phyloP scores from a whole-genome alignment of 192 early-diverging fungal species.

The Mortierella alpina region DNA sequence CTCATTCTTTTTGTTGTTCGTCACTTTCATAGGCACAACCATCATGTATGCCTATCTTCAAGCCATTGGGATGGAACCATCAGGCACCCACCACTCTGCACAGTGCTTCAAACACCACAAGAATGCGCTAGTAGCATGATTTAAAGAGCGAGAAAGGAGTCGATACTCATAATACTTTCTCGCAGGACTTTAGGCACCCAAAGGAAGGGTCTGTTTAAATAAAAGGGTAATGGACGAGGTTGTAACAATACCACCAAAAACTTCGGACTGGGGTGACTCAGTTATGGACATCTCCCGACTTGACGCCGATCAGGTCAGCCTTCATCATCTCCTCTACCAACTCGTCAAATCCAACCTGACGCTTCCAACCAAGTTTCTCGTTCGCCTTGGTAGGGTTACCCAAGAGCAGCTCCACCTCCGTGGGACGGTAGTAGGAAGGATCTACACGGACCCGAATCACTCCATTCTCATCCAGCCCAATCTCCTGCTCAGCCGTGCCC shows the following conservation, averaged over 20 bases:
- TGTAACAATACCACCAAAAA: neutral
- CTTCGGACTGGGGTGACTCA: constrained; percentile 1
- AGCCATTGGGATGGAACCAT: constrained; percentile 37
- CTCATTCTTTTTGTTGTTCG: neutral
- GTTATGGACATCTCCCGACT: constrained; percentile 37
- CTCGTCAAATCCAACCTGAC: constrained; percentile 76
- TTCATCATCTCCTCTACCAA: constrained; percentile 75
- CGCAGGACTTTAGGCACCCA: too few relatives aligned
- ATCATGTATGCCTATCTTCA: constrained; percentile 44
- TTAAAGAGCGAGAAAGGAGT: neutral
- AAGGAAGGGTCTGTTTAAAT: too few relatives aligned
- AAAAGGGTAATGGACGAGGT: too few relatives aligned
- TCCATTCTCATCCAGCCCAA: constrained; percentile 68
- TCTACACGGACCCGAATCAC: constrained; percentile 72
- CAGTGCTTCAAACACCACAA: constrained; percentile 16
- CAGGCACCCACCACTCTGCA: constrained; percentile 12
- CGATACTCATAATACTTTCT: too few relatives aligned
- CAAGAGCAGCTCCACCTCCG: constrained; percentile 80
- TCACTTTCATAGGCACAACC: constrained; percentile 20
- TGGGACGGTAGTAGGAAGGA: constrained; percentile 82
- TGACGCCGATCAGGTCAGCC: constrained; percentile 65
- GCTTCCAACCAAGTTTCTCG: constrained; percentile 72
- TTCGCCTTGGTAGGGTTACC: constrained; percentile 81
- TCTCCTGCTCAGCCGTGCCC: constrained; percentile 69
- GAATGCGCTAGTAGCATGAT: neutral